These are phyloP conservation scores for Boletus huronensis DNA, from an alignment of 768 basidiomycete genomes.

Conservation along the genomic window DNA sequence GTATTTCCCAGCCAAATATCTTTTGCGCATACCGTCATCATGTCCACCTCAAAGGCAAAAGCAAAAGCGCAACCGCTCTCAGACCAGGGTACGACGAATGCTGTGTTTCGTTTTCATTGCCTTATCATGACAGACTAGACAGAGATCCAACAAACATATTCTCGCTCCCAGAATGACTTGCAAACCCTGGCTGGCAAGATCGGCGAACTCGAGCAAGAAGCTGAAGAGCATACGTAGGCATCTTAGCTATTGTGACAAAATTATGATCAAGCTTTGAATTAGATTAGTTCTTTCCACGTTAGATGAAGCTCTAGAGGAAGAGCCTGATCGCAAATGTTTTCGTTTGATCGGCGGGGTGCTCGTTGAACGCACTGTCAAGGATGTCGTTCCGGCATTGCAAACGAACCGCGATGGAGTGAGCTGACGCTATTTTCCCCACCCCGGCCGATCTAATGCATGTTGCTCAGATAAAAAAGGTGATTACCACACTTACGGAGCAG, in stretches of 20 bases:
- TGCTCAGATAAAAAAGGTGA: constrained; percentile 74
- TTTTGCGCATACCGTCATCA: constrained; percentile 23
- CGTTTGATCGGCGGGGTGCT: constrained; percentile 93
- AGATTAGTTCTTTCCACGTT: constrained; percentile 89
- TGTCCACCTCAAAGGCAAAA: constrained; percentile 58
- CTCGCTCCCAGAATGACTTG: constrained; percentile 81
- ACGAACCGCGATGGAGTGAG: constrained; percentile 87
- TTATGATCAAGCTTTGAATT: constrained; percentile 1
- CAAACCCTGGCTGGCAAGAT: constrained; percentile 93
- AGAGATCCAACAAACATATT: constrained; percentile 85
- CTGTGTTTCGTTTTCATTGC: constrained; percentile 8
- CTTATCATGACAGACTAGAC: constrained; percentile 46
- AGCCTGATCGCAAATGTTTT: constrained; percentile 94
- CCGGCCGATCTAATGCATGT: constrained; percentile 7
- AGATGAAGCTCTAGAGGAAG: constrained; percentile 73
- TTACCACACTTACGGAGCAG: constrained; percentile 74
- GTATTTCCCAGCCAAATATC: constrained; percentile 26
- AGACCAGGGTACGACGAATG: constrained; percentile 60
- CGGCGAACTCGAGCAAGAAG: constrained; percentile 92
- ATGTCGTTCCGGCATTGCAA: constrained; percentile 86
- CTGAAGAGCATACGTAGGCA: constrained; percentile 89
- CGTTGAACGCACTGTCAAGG: constrained; percentile 93
- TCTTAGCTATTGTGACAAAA: constrained; percentile 1
- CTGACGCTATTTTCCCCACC: constrained; percentile 1
- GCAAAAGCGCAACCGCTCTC: constrained; percentile 54